Evolutionary conservation across 768 basidiomycete species (phyloP), one percentile per base, ranked within the genome.

Genomic region (Boletus sp.): DNA sequence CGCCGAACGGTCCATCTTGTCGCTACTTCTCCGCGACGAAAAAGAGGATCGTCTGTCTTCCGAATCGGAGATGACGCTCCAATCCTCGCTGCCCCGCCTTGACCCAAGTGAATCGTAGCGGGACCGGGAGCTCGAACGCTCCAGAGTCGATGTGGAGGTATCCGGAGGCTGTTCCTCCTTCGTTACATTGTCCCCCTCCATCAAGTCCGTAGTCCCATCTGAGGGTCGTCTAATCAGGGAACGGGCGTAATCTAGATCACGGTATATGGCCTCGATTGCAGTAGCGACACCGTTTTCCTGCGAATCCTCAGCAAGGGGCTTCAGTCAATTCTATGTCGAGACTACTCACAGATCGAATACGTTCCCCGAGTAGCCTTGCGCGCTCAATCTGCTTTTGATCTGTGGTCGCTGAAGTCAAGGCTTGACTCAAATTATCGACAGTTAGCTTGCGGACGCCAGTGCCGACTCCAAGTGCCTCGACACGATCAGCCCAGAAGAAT

Each of bases 401-500:
- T 11, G 89, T 90, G 9, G 96, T 97, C 8, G 95, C 97, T 32
- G 79, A 71, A 32, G 80, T 66, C 41, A 99, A 78, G 0, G 96
- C 95, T 9, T 91, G 87, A 15, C 87, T 83, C 55, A 99, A 75
- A 47, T 77, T 77, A 15, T 90, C 83, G 14, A 88, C 86, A 11
- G 90, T 94, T 54, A 98, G 78, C 72, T 95, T 96, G 64, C 91
- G 84, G 50, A 99, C 87, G 50, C 89, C 85, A 32, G 86, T 80
- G 45, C 96, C 97, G 48, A 98, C 85, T 37, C 95, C 95, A 41
- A 99, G 80, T 2, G 94, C 93, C 71, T 97, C 94, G n/a, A 98
- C 93, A 30, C 96, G 88, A 72, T 99, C 93, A 4, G 93, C 92
- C 94, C 94, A 98, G 75, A 98, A 96, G 71, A 89, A 92, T 66